Base-by-base conservation (phyloP, 371 early-diverging fungal genomes). In the Mortierella sp. region DNA sequence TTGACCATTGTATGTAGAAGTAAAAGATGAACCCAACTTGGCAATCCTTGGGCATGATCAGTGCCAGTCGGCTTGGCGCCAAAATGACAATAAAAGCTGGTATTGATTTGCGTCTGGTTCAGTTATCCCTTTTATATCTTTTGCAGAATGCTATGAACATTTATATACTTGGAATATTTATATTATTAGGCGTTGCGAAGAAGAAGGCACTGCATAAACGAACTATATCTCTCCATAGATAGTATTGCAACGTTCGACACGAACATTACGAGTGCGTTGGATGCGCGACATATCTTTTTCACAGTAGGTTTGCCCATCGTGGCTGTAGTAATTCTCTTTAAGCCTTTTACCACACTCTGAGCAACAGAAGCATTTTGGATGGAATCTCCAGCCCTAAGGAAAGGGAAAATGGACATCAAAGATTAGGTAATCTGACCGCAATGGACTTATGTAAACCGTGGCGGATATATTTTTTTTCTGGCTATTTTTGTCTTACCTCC, bases 251-350 rank as follows among this genome's bases (percentile, higher is more conserved):
- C 91, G 92, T 69, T 93, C 90, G 24, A 90, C 92, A 15, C 88
- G 79, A 59, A 89, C 83, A 53, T 92, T 88, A 21, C 67, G 87
- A 55, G 89, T 85, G 36, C 86, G 85, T 58, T 93, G 94, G 45
- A 92, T 88, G 68, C 86, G 84, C 69, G 84, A 75, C 61, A 95
- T 93, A 70, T 95, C 93, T 3, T 84, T 76, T 75, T 96, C 96
- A 73, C 96, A 96, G 72, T 94, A 93, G 50, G 94, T 88, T 24
- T 84, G 85, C 33, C 91, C 88, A 64, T 92, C 90, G 80, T 91
- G 88, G 70, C 91, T 90, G 83, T 95, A 96, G 81, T 96, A 96
- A 40, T 90, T 86, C 72, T 94, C 94, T 38, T 90, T 87, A 67
- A 96, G 86, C 15, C 90, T 86, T 24, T 80, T 86, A 6, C 76